Evolutionary conservation across 73 alveolate species (phyloP), one percentile per base, ranked within the genome.

Genomic region (Diophrys sp.): DNA sequence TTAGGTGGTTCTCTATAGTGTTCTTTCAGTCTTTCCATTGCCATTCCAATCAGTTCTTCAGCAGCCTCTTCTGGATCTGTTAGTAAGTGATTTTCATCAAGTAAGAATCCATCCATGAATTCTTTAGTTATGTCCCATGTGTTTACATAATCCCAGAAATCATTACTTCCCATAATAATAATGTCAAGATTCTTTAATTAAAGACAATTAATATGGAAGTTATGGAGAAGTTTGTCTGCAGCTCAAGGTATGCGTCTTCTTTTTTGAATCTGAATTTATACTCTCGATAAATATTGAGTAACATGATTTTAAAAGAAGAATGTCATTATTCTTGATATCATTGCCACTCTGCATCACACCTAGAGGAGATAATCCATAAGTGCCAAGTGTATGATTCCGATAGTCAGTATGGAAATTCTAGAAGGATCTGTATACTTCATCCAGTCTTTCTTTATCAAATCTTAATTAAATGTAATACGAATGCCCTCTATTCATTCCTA

Each of bases 381-480:
- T 44, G 62, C 62, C 62, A 11, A 44, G 18, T 11, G 62, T 44
- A 44, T 44, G 5, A 44, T 44, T 44, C 18, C 62, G 5, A 44
- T 44, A 44, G 5, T 44, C 62, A 44, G 62, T 44, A 18, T 44
- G 62, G 18, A 11, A 44, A 44, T 44, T 5, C 18, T 44, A 18
- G 18, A 18, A 44, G 5, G 62, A 44, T 44, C 62, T 44, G 18
- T 44, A 44, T 11, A 44, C 18, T 44, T 44, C 62, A 18, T 44
- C 62, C n/a, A 44, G 62, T 44, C 62, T 44, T 44, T 44, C 62
- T 44, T 44, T 44, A 44, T 44, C 62, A 44, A 44, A 44, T 44
- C 62, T 44, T 11, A 44, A 18, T 44, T 44, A 18, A 44, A 44
- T 44, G 18, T 44, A 44, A 44, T 44, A 44, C 5, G 62, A 44